phyloP scores from a whole-genome alignment of 2,329 filamentous ascomycete species.

The Dothideomycetidae sp. region DNA sequence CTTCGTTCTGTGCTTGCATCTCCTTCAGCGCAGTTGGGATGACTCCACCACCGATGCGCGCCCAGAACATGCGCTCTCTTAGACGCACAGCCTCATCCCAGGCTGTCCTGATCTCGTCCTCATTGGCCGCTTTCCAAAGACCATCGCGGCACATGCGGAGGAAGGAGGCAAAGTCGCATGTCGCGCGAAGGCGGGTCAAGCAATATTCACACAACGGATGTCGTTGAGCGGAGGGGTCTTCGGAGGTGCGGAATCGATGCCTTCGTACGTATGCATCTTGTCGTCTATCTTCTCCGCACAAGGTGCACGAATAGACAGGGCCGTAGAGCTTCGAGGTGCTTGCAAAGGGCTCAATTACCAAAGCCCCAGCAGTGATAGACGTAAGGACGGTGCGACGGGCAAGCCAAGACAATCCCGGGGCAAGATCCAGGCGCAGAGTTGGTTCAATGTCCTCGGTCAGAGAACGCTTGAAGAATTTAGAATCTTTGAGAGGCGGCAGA shows the following conservation, averaged over 20 bases:
- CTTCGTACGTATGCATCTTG: slow-evolving; percentile 58
- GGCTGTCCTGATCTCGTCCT: slow-evolving; percentile 69
- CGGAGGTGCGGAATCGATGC: slow-evolving; percentile 78
- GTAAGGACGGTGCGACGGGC: slow-evolving; percentile 71
- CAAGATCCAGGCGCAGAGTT: slow-evolving; percentile 74
- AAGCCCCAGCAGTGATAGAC: slow-evolving; percentile 67
- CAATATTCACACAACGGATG: slow-evolving; percentile 89
- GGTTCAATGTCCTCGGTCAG: slow-evolving; percentile 88
- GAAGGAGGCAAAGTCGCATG: slow-evolving; percentile 87
- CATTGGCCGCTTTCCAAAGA: slow-evolving; percentile 71
- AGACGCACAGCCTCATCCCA: slow-evolving; percentile 92
- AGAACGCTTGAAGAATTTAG: slow-evolving; percentile 84
- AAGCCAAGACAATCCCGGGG: slow-evolving; percentile 86
- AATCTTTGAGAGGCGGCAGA: slow-evolving; percentile 63
- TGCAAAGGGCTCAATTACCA: slow-evolving; percentile 75
- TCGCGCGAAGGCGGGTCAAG: slow-evolving; percentile 65
- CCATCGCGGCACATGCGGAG: slow-evolving; percentile 84
- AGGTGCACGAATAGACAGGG: slow-evolving; percentile 56
- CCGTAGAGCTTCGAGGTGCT: slow-evolving; percentile 38
- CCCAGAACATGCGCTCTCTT: slow-evolving; percentile 95
- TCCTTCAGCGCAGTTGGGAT: slow-evolving; percentile 43
- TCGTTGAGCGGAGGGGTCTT: slow-evolving; percentile 71
- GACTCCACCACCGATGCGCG: slow-evolving; percentile 79
- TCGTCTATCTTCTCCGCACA: slow-evolving; percentile 74
- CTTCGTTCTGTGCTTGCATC: background rate